Conservation (phyloP, 2,329 filamentous ascomycete species). For the Colletotrichum musicola region DNA sequence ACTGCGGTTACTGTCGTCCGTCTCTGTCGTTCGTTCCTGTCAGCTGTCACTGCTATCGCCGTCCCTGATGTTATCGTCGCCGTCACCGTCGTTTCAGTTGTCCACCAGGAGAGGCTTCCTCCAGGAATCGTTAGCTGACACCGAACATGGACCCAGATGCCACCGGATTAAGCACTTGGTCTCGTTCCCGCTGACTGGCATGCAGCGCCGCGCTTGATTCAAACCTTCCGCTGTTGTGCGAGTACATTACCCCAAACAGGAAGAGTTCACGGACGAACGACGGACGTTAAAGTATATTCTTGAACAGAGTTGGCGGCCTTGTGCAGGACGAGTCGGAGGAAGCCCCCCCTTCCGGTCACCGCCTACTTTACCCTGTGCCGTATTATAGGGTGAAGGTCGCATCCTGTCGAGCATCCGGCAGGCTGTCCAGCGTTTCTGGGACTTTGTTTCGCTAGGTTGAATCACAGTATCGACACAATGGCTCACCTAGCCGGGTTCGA, state of each 20-base stretch:
- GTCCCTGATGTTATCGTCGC: too few species aligned
- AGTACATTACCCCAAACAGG: neutral
- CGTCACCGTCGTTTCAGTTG: too few species aligned
- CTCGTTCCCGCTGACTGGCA: neutral
- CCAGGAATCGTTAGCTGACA: too few species aligned
- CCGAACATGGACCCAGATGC: too few species aligned
- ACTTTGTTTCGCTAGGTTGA: too few species aligned
- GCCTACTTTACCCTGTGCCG: neutral
- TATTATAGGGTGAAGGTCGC: neutral
- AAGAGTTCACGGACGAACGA: neutral
- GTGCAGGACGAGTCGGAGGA: neutral
- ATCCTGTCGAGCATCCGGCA: neutral
- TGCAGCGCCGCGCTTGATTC: constrained; percentile 1
- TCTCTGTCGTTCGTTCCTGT: too few species aligned
- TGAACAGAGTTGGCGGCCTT: neutral
- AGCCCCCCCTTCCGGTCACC: too few species aligned
- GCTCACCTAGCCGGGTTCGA: neutral
- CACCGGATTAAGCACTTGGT: neutral
- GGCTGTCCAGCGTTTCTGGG: too few species aligned
- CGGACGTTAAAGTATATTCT: neutral
- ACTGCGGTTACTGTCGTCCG: too few species aligned
- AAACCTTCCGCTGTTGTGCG: neutral
- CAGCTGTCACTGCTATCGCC: too few species aligned
- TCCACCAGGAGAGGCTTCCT: too few species aligned
- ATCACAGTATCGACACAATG: neutral